phyloP scores from a whole-genome alignment of 495 filamentous ascomycete species.

The Thozetella sp. region DNA sequence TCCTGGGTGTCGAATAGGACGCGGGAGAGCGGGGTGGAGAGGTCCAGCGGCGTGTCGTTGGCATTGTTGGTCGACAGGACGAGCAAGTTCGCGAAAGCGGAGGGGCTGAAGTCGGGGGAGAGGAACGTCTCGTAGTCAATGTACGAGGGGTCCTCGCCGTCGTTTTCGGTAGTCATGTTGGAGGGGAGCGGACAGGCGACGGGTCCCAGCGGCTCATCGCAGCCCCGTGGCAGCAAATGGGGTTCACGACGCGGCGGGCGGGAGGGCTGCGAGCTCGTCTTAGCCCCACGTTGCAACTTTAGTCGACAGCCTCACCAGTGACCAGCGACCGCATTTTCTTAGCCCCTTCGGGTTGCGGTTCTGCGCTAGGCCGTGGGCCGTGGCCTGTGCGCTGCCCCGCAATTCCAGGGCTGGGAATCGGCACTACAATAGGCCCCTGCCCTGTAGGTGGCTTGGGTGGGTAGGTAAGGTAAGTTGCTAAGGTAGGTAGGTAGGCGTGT shows the following conservation, averaged over 20 bases:
- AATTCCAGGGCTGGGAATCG: too few relatives aligned
- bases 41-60: conserved; percentile 85
- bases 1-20: conserved; percentile 98
- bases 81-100: conserved; percentile 83
- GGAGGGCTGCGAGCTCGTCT: too few relatives aligned
- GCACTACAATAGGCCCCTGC: not conserved
- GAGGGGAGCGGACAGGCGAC: not conserved
- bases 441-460: too few relatives aligned
- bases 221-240: not conserved
- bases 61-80: conserved; percentile 90
- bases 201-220: not conserved
- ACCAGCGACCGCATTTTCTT: too few relatives aligned
- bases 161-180: conserved; percentile 23
- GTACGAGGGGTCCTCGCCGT: conserved; percentile 72
- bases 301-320: not conserved
- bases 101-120: conserved; percentile 76
- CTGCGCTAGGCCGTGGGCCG: not conserved
- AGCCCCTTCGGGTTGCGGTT: not conserved
- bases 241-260: not conserved
- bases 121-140: conserved; percentile 96
- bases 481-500: too few relatives aligned
- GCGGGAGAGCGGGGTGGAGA: conserved; percentile 89
- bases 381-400: not conserved
- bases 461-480: too few relatives aligned
- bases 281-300: conserved; percentile 3